Evolutionary conservation across 2,329 filamentous ascomycete genomes (phyloP).

Genomic region (Paraphaeosphaeria sporulosa): DNA sequence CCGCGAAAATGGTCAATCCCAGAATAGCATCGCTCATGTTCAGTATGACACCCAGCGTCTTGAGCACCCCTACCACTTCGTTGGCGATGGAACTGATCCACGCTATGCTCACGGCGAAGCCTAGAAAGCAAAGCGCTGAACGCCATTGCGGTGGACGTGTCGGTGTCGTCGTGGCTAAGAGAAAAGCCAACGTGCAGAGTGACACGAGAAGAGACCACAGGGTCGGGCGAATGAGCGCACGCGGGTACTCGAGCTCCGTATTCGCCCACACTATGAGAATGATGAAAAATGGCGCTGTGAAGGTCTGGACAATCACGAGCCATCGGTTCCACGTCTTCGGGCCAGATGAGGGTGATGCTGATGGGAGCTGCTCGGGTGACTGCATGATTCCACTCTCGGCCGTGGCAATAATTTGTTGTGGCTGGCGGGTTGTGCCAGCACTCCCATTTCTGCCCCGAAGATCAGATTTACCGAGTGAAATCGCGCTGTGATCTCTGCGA

Average conservation of each 20-base stretch:
- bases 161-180: slow-evolving; percentile 74
- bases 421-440: slow-evolving; percentile 27
- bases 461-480: slow-evolving; percentile 5
- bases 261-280: slow-evolving; percentile 79
- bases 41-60: slow-evolving; percentile 89
- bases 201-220: slow-evolving; percentile 62
- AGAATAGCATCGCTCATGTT: slow-evolving; percentile 95
- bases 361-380: slow-evolving; percentile 46
- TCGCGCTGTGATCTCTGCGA: slow-evolving; percentile 19
- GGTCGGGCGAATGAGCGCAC: slow-evolving; percentile 65
- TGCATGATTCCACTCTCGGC: slow-evolving; percentile 44
- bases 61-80: slow-evolving; percentile 93
- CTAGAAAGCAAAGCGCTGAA: slow-evolving; percentile 82
- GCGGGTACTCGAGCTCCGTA: slow-evolving; percentile 63
- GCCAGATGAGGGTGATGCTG: slow-evolving; percentile 24
- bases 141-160: slow-evolving; percentile 75
- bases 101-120: slow-evolving; percentile 88
- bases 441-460: slow-evolving; percentile 12
- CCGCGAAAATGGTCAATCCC: slow-evolving; percentile 93
- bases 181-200: slow-evolving; percentile 67
- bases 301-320: slow-evolving; percentile 84
- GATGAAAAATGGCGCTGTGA: slow-evolving; percentile 86
- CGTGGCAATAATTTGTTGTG: slow-evolving; percentile 38
- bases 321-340: slow-evolving; percentile 83
- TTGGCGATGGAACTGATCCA: slow-evolving; percentile 97